These are phyloP conservation scores for Tardiomyces blankii DNA, from an alignment of 1,139 yeast species.

Conservation along the genomic window DNA sequence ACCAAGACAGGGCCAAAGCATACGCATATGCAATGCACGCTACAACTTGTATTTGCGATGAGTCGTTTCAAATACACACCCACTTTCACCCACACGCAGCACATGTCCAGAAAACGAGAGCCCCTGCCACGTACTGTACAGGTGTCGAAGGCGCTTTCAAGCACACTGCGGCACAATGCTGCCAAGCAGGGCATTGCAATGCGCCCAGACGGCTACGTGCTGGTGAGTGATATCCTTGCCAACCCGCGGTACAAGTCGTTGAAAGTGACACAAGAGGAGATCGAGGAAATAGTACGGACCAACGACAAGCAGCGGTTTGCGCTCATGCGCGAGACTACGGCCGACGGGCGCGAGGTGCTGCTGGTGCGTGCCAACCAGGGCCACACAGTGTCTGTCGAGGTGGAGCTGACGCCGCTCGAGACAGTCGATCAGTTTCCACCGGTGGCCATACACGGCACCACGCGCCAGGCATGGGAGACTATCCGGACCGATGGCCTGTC, in stretches of 20 bases:
- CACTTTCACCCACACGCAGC: too few relatives aligned
- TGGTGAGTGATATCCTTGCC: conserved; percentile 38
- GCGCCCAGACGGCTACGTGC: conserved; percentile 56
- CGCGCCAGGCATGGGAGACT: conserved; percentile 32
- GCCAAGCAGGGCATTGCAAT: conserved; percentile 54
- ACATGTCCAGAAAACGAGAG: not conserved
- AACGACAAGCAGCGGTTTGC: conserved; percentile 66
- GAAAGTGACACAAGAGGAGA: conserved; percentile 38
- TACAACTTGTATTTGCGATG: too few relatives aligned
- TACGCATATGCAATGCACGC: too few relatives aligned
- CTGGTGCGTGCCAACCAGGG: conserved; percentile 87
- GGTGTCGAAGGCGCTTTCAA: conserved; percentile 66
- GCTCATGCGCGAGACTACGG: conserved; percentile 23
- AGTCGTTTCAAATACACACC: too few relatives aligned
- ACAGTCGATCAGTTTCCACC: conserved; percentile 29
- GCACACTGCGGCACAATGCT: conserved; percentile 78
- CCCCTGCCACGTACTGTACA: not conserved
- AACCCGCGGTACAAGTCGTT: conserved; percentile 53
- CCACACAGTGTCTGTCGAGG: conserved; percentile 54
- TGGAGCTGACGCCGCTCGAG: conserved; percentile 27
- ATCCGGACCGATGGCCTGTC: conserved; percentile 54
- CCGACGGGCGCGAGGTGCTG: conserved; percentile 17
- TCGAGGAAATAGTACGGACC: conserved; percentile 46
- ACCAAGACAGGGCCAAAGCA: too few relatives aligned
- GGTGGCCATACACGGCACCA: conserved; percentile 72